Evolutionary conservation across 495 filamentous ascomycete species (phyloP).

Genomic region (Xylaria sp.): DNA sequence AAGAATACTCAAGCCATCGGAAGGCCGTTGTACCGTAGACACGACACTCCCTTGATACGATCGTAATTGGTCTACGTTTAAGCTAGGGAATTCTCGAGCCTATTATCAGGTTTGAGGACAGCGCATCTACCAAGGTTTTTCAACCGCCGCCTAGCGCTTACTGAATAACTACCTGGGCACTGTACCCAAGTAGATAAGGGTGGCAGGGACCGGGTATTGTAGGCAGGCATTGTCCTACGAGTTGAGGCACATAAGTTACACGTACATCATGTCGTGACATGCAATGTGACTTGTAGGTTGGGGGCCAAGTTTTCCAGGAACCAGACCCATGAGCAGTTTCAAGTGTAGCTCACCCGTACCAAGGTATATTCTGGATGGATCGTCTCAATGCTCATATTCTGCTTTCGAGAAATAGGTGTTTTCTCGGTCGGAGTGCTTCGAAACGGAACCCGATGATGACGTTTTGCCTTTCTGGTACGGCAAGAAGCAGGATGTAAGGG

Average conservation of each 20-base stretch:
- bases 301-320: constrained; percentile 16
- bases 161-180: background rate
- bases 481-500: background rate
- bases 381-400: background rate
- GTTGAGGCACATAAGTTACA: constrained; percentile 34
- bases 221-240: constrained; percentile 24
- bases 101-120: background rate
- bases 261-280: constrained; percentile 34
- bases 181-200: no score
- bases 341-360: background rate
- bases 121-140: constrained; percentile 11
- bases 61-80: constrained; percentile 10
- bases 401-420: constrained; percentile 7
- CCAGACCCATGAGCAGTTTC: constrained; percentile 2
- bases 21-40: background rate
- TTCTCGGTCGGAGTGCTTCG: background rate
- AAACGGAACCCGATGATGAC: background rate
- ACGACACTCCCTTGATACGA: background rate
- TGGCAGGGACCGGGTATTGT: constrained; percentile 7
- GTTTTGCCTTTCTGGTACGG: background rate
- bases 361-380: background rate
- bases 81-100: background rate
- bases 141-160: constrained; percentile 10
- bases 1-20: background rate
- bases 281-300: constrained; percentile 21